phyloP scores from a whole-genome alignment of 2,329 filamentous ascomycete species.

The Diaporthe sp. region DNA sequence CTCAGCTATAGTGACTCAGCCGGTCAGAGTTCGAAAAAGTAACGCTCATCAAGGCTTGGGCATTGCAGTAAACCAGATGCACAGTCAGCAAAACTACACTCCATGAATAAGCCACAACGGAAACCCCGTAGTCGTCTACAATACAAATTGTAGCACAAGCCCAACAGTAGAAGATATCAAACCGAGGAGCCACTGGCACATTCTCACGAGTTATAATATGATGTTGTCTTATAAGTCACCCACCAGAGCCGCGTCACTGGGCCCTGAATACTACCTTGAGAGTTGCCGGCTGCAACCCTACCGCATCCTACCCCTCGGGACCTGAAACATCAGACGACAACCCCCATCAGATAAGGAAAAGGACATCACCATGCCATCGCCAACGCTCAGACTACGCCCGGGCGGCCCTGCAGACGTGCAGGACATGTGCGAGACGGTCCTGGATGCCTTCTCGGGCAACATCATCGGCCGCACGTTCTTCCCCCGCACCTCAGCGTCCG shows the following conservation, averaged over 20 bases:
- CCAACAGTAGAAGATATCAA: background rate
- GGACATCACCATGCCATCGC: background rate
- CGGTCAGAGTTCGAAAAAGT: background rate
- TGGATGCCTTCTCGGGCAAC: slow-evolving; percentile 57
- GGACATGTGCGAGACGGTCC: slow-evolving; percentile 57
- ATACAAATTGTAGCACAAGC: too few species aligned
- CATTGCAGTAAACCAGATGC: background rate
- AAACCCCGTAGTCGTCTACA: background rate
- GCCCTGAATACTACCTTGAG: background rate
- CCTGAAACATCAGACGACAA: slow-evolving; percentile 27
- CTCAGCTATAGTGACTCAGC: background rate
- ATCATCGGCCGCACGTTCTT: slow-evolving; percentile 54
- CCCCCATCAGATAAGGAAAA: background rate
- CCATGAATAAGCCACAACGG: slow-evolving; percentile 1
- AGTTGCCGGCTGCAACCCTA: slow-evolving; percentile 3
- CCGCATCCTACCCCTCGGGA: background rate
- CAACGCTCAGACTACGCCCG: slow-evolving; percentile 49
- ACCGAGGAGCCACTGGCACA: rapidly evolving
- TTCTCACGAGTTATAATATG: background rate
- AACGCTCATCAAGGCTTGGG: background rate
- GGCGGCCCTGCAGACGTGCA: slow-evolving; percentile 56
- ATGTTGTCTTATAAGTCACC: background rate
- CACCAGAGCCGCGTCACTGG: slow-evolving; percentile 13
- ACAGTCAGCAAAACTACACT: background rate
- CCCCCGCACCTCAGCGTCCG: slow-evolving; percentile 44